These are phyloP conservation scores for Claviceps capensis DNA, from an alignment of 2,329 filamentous ascomycete species.

Conservation along the genomic window DNA sequence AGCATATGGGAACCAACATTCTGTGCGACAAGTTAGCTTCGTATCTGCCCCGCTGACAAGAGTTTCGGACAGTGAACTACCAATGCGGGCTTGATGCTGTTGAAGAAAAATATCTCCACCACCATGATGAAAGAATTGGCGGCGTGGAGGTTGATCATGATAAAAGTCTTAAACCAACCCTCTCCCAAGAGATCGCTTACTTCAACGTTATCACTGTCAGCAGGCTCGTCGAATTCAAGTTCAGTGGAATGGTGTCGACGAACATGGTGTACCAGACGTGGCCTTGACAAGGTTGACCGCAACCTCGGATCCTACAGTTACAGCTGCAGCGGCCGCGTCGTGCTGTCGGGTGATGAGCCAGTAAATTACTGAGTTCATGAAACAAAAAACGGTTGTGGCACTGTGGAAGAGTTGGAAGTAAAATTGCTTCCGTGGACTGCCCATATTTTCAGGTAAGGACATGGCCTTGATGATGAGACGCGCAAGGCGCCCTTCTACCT, in stretches of 20 bases:
- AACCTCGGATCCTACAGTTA: not conserved
- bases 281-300: not conserved
- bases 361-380: conserved; percentile 38
- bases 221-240: too few species aligned
- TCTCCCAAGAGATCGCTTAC: conserved; percentile 35
- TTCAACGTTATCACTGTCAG: conserved; percentile 13
- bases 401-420: conserved; percentile 39
- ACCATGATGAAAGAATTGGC: conserved; percentile 29
- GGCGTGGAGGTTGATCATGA: conserved; percentile 31
- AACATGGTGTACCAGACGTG: conserved; percentile 13
- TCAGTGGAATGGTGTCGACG: not conserved
- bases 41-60: not conserved
- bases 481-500: conserved; percentile 22
- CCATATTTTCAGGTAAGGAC: conserved; percentile 31
- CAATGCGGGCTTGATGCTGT: conserved; percentile 37
- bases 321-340: conserved; percentile 7
- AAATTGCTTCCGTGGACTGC: conserved; percentile 27
- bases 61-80: conserved; percentile 19
- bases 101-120: conserved; percentile 33
- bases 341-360: conserved; percentile 28
- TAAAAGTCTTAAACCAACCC: conserved; percentile 33
- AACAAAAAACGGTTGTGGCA: conserved; percentile 28
- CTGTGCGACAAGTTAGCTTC: conserved; percentile 17
- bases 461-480: conserved; percentile 24
- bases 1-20: conserved; percentile 29